A percentile compares a stretch with the other conserved stretches of the same genome.
Evolutionary conservation across 768 basidiomycete genomes (phyloP).

Genomic region (Sarcodon sp.): DNA sequence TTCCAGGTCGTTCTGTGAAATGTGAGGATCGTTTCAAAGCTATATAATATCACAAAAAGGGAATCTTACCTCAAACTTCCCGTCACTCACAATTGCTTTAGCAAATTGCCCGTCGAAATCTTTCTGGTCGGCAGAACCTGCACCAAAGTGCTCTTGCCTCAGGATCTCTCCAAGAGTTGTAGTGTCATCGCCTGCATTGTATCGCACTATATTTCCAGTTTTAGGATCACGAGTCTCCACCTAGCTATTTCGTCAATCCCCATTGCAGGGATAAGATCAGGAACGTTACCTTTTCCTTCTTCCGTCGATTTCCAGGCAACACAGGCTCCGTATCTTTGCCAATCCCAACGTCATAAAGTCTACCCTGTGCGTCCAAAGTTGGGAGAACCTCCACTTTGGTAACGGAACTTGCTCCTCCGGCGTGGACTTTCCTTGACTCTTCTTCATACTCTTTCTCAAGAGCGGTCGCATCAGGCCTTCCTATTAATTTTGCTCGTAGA

Average conservation of each 20-base stretch:
- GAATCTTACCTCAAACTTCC: constrained; percentile 62
- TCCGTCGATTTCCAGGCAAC: constrained; percentile 60
- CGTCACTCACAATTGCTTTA: constrained; percentile 75
- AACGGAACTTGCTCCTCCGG: constrained; percentile 24
- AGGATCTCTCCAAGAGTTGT: constrained; percentile 84
- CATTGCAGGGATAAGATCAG: constrained; percentile 1
- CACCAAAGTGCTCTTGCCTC: constrained; percentile 84
- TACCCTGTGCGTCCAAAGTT: constrained; percentile 73
- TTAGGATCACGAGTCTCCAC: constrained; percentile 85
- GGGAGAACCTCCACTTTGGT: constrained; percentile 77
- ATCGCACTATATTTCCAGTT: constrained; percentile 81
- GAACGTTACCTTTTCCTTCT: constrained; percentile 51
- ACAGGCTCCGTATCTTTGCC: constrained; percentile 43
- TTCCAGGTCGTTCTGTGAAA: constrained; percentile 64
- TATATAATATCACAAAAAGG: neutral
- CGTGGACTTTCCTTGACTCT: constrained; percentile 36
- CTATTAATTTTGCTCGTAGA: constrained; percentile 81
- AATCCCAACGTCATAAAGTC: constrained; percentile 83
- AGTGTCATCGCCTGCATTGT: constrained; percentile 85
- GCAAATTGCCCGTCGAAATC: constrained; percentile 86
- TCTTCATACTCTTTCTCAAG: constrained; percentile 82
- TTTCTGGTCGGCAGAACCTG: constrained; percentile 85
- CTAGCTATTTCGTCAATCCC: constrained; percentile 18
- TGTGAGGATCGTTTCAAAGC: neutral
- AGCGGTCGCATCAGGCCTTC: constrained; percentile 57